Percentiles rank a stretch among this genome's conserved stretches.
Evolutionary conservation across 768 basidiomycete species (phyloP).

Genomic region (Rhizopogon salebrosus): DNA sequence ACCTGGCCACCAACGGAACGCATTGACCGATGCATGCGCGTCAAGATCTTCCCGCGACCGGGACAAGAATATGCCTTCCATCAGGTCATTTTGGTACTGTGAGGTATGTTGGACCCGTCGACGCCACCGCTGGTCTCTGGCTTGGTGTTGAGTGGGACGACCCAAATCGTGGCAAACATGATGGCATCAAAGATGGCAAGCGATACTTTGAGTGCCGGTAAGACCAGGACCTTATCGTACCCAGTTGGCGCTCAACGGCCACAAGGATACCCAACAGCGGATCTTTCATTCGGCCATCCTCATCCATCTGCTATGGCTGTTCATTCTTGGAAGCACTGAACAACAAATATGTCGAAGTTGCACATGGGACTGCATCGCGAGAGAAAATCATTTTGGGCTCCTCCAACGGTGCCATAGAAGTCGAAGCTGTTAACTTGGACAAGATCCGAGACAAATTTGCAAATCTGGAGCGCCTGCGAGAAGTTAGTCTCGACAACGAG

Average conservation of each 20-base stretch:
- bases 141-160: conserved; percentile 99
- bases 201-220: conserved; percentile 79
- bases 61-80: conserved; percentile 48
- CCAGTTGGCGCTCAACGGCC: conserved; percentile 5
- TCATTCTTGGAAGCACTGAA: conserved; percentile 73
- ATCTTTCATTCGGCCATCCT: conserved; percentile 76
- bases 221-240: conserved; percentile 9
- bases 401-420: conserved; percentile 75
- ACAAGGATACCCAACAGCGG: conserved; percentile 58
- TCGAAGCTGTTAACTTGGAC: conserved; percentile 81
- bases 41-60: conserved; percentile 13
- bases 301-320: conserved; percentile 49
- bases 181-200: conserved; percentile 72
- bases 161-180: conserved; percentile 77
- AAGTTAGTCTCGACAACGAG: conserved; percentile 76
- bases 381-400: conserved; percentile 76
- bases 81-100: conserved; percentile 62
- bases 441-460: conserved; percentile 71
- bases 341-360: conserved; percentile 71
- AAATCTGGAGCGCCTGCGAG: conserved; percentile 59
- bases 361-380: conserved; percentile 43
- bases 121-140: conserved; percentile 67
- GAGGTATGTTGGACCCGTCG: conserved; percentile 60
- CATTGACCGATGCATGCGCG: not conserved
- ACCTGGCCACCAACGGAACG: not conserved